Conservation (phyloP, 257 asterid genomes). For the Nicotiana tomentosiformis region DNA sequence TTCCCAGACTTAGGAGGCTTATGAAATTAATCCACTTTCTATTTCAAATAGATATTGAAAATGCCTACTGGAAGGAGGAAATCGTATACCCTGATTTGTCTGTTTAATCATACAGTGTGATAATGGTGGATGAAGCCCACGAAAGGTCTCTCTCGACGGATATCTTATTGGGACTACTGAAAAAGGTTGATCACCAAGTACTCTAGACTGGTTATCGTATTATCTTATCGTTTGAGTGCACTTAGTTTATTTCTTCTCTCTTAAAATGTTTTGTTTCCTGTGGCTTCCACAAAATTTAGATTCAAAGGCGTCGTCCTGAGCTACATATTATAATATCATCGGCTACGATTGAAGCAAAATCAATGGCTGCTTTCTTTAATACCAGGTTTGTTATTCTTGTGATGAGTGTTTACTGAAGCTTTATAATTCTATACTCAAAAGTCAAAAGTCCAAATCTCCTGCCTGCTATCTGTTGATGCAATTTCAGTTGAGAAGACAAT, state of each 20-base stretch:
- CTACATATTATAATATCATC: conserved; percentile 87
- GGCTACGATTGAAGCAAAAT: conserved; percentile 94
- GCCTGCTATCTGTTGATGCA: background rate
- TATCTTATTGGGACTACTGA: conserved; percentile 87
- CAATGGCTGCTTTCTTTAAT: conserved; percentile 75
- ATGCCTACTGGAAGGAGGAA: background rate
- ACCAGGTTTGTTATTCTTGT: conserved; percentile 45
- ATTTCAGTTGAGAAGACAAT: background rate
- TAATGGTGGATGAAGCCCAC: conserved; percentile 99
- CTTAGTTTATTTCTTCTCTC: background rate
- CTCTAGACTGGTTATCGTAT: background rate
- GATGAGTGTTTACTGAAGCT: background rate
- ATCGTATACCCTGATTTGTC: background rate
- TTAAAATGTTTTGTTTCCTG: background rate
- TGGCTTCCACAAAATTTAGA: conserved; percentile 30
- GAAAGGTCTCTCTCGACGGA: conserved; percentile 94
- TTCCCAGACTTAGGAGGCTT: background rate
- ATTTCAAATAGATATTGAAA: background rate
- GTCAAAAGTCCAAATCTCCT: background rate
- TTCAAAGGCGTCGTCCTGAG: conserved; percentile 83
- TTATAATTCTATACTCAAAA: background rate
- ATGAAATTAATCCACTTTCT: background rate
- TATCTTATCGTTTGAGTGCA: background rate
- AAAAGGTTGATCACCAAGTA: conserved; percentile 50
- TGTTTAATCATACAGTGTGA: conserved; percentile 47